These are phyloP conservation scores for Jacaranda mimosifolia DNA, from an alignment of 257 asterid species.

Conservation along the genomic window DNA sequence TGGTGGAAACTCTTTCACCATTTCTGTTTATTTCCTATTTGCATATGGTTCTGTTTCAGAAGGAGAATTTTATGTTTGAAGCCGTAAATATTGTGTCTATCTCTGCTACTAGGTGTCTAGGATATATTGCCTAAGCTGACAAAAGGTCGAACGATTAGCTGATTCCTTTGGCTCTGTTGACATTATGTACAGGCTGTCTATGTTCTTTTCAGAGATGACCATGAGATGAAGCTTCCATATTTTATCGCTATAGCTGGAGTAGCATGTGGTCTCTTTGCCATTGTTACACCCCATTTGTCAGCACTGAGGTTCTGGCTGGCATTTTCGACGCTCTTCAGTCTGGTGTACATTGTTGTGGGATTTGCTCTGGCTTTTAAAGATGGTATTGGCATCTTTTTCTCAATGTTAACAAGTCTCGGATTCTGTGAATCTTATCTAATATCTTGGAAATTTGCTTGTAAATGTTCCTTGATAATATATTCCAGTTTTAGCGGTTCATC, in stretches of 20 bases:
- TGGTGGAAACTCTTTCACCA: neutral
- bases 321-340: conserved; percentile 75
- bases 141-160: conserved; percentile 2
- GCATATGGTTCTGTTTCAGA: neutral
- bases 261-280: conserved; percentile 82
- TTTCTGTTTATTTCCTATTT: neutral
- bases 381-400: conserved; percentile 56
- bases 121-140: conserved; percentile 14
- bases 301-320: conserved; percentile 86
- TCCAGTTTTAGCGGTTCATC: no score
- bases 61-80: neutral
- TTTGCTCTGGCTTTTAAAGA: conserved; percentile 76
- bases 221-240: conserved; percentile 75
- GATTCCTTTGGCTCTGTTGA: conserved; percentile 15
- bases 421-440: neutral
- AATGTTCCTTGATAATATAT: no score
- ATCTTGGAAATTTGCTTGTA: no score
- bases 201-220: conserved; percentile 70
- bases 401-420: neutral
- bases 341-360: conserved; percentile 70
- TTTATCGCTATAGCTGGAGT: conserved; percentile 77
- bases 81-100: neutral
- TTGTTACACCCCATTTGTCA: conserved; percentile 85
- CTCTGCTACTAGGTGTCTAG: neutral
- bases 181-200: conserved; percentile 70